These are phyloP conservation scores for Misopates orontium DNA, from an alignment of 257 asterid genomes.

Conservation along the genomic window DNA sequence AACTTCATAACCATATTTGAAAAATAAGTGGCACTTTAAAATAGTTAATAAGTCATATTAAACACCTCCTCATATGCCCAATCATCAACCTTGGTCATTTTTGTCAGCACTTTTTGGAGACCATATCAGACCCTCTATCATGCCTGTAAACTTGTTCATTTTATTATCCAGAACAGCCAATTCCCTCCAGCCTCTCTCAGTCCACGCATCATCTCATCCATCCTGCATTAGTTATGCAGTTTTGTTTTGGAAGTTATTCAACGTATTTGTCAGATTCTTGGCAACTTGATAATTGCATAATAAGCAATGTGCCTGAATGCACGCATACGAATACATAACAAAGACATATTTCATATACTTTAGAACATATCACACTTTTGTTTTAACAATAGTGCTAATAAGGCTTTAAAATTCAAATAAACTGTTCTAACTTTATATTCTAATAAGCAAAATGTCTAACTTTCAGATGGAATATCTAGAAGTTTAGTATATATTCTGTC, in stretches of 20 bases:
- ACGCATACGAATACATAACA: background rate
- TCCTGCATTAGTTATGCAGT: slow-evolving; percentile 50
- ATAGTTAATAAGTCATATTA: too few species aligned
- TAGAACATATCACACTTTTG: too few species aligned
- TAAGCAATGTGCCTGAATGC: slow-evolving; percentile 17
- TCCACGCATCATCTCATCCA: too few species aligned
- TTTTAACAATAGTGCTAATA: background rate
- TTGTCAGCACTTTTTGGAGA: slow-evolving; percentile 78
- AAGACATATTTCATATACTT: background rate
- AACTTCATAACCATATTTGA: too few species aligned
- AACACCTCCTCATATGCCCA: too few species aligned
- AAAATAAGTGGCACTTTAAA: too few species aligned
- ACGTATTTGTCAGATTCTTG: slow-evolving; percentile 13
- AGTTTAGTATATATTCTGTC: too few species aligned
- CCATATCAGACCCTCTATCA: slow-evolving; percentile 97
- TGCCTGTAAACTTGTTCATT: slow-evolving; percentile 80
- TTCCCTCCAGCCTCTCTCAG: slow-evolving; percentile 99
- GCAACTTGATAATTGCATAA: slow-evolving; percentile 1
- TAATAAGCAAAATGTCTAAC: background rate
- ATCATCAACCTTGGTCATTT: slow-evolving; percentile 73
- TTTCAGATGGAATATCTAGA: too few species aligned
- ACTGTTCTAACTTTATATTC: slow-evolving; percentile 1
- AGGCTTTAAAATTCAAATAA: background rate
- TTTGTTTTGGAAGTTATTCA: slow-evolving; percentile 4
- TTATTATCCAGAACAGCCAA: slow-evolving; percentile 90